phyloP scores from a whole-genome alignment of 1,284 basidiomycete species.

The Earliella scabrosa region DNA sequence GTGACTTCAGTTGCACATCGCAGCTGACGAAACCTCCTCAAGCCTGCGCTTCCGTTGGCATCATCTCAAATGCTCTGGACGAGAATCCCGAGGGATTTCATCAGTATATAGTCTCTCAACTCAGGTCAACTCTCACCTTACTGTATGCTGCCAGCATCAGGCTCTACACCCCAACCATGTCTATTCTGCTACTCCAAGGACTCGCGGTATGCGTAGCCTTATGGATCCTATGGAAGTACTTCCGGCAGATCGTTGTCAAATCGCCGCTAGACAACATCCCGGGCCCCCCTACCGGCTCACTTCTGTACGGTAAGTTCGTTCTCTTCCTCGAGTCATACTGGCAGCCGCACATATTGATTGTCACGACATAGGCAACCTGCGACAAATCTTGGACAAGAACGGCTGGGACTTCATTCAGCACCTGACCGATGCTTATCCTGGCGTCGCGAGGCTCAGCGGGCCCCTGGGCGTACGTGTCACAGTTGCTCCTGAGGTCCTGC shows the following conservation, averaged over 20 bases:
- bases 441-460: conserved; percentile 12
- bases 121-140: too few relatives aligned
- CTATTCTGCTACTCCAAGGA: too few relatives aligned
- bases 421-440: conserved; percentile 8
- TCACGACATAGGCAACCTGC: conserved; percentile 17
- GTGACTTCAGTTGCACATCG: too few relatives aligned
- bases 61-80: too few relatives aligned
- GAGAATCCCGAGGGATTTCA: too few relatives aligned
- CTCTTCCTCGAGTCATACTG: not conserved
- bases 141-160: too few relatives aligned
- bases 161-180: too few relatives aligned
- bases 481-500: too few relatives aligned
- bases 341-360: not conserved
- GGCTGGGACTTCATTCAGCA: conserved; percentile 25
- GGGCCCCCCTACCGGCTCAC: conserved; percentile 13
- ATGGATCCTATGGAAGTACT: conserved; percentile 21
- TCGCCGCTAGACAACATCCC: conserved; percentile 21
- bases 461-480: conserved; percentile 13
- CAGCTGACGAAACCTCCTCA: too few relatives aligned
- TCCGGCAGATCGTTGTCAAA: conserved; percentile 10
- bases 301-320: conserved; percentile 8
- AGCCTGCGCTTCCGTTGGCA: too few relatives aligned
- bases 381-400: conserved; percentile 15
- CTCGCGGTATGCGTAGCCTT: too few relatives aligned
- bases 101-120: too few relatives aligned